phyloP scores from a whole-genome alignment of 441 rosid species.

The Populus hybrid region DNA sequence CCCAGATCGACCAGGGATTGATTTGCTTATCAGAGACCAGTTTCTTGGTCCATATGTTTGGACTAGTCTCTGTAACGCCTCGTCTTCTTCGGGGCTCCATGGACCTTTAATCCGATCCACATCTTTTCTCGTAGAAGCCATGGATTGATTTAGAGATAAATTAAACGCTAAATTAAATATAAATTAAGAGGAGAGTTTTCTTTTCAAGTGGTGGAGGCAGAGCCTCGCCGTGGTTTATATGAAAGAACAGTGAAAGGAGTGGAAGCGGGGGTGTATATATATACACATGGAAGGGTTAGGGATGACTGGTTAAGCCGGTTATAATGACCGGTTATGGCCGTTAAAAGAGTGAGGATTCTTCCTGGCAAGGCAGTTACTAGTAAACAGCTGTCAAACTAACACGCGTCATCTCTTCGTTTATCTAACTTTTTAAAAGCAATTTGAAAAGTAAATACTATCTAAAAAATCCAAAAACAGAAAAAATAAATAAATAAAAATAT shows the following conservation, averaged over 20 bases:
- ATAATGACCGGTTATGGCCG: constrained; percentile 43
- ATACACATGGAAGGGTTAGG: constrained; percentile 47
- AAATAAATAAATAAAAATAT: too few species aligned
- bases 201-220: constrained; percentile 18
- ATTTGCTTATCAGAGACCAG: constrained; percentile 78
- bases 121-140: constrained; percentile 43
- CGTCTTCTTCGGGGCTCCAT: constrained; percentile 81
- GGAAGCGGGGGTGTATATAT: constrained; percentile 26
- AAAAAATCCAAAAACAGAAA: too few species aligned
- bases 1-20: constrained; percentile 76
- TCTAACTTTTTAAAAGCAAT: neutral
- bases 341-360: constrained; percentile 40
- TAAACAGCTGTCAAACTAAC: constrained; percentile 56
- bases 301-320: constrained; percentile 49
- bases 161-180: neutral
- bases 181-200: neutral
- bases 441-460: too few species aligned
- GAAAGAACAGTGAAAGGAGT: constrained; percentile 6
- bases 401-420: constrained; percentile 39
- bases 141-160: constrained; percentile 9
- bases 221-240: constrained; percentile 30
- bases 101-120: constrained; percentile 80
- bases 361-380: constrained; percentile 62
- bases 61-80: constrained; percentile 52
- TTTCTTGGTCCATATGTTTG: constrained; percentile 59